These are phyloP conservation scores for Cinnamomum micranthum DNA, from an alignment of 164 flowering plant species.

Conservation along the genomic window DNA sequence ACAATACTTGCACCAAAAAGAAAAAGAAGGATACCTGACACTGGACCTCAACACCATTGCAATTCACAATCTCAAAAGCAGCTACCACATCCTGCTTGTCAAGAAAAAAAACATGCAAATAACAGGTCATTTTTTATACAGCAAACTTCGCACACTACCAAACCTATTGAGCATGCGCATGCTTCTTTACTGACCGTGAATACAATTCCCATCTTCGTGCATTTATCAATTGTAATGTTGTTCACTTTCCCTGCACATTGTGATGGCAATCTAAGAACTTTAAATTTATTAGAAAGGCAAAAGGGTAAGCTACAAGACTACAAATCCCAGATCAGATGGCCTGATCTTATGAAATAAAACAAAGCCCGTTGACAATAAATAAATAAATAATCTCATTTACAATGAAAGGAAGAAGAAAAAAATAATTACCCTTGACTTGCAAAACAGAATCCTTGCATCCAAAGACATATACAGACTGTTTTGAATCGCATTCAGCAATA, in stretches of 20 bases:
- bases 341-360: not conserved
- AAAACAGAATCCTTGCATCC: conserved; percentile 97
- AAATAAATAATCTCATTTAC: not conserved
- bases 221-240: conserved; percentile 92
- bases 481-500: conserved; percentile 93
- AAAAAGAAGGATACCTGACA: conserved; percentile 62
- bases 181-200: conserved; percentile 55
- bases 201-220: conserved; percentile 86
- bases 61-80: conserved; percentile 96
- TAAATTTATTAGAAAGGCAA: not conserved
- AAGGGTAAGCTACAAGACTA: not conserved
- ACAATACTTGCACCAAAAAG: not conserved
- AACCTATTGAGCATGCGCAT: not conserved
- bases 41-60: conserved; percentile 88
- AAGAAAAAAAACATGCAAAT: not conserved
- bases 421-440: conserved; percentile 65
- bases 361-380: not conserved
- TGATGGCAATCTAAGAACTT: not conserved
- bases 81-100: conserved; percentile 86
- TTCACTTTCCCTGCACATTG: conserved; percentile 83
- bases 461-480: conserved; percentile 80
- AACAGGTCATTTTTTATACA: not conserved
- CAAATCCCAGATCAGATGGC: not conserved
- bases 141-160: not conserved
- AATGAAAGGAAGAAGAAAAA: not conserved